Percentiles rank a stretch among this genome's conserved stretches.
These are phyloP conservation scores for Eragrostis tef DNA, from an alignment of 202 grass and related monocot species.

Conservation along the genomic window DNA sequence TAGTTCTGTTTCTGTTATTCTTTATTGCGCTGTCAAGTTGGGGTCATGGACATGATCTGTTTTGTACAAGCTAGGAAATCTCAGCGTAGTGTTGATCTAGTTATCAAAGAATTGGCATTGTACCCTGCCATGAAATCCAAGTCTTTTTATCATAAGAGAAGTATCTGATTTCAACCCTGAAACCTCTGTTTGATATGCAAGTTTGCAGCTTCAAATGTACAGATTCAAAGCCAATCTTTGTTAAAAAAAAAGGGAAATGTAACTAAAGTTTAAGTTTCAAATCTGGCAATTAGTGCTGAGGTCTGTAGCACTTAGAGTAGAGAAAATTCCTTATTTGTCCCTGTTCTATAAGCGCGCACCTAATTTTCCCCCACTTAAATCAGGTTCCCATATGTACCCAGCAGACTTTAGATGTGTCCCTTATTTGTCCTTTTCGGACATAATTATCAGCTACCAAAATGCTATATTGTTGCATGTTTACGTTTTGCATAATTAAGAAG, in stretches of 20 bases:
- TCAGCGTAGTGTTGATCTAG: neutral
- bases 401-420: too few species aligned
- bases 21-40: neutral
- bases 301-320: too few species aligned
- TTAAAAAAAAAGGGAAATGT: neutral
- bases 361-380: too few species aligned
- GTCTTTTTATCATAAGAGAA: neutral
- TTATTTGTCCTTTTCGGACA: too few species aligned
- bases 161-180: neutral
- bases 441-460: too few species aligned
- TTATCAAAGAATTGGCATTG: neutral
- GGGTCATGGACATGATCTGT: neutral
- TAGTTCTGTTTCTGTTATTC: neutral
- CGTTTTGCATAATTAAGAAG: too few species aligned
- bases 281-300: neutral
- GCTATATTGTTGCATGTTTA: too few species aligned
- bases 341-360: too few species aligned
- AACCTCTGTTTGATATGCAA: neutral
- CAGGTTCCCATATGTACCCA: too few species aligned
- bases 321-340: too few species aligned
- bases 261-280: neutral
- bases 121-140: neutral
- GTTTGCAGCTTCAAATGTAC: neutral
- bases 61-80: constrained; percentile 1
- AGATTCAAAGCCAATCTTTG: neutral